Evolutionary conservation across 306 rosid species (phyloP).

Genomic region (Malus domestica): ASM211411v1 NC_041798.1:7835501-7836000

Average conservation of each 20-base stretch:
- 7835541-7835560: slow-evolving; percentile 33
- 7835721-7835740: slow-evolving; percentile 23
- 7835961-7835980: too few species aligned
- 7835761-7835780: slow-evolving; percentile 45
- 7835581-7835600: slow-evolving; percentile 31
- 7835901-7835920: slow-evolving; percentile 27
- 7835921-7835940: slow-evolving; percentile 4
- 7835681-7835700: not conserved
- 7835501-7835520: slow-evolving; percentile 45
- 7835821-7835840: slow-evolving; percentile 57
- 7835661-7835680: not conserved
- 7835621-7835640: not conserved
- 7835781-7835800: slow-evolving; percentile 40
- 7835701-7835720: not conserved
- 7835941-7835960: too few species aligned
- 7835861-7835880: slow-evolving; percentile 28
- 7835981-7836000: too few species aligned
- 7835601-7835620: not conserved
- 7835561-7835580: slow-evolving; percentile 47
- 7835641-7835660: not conserved
- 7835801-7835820: slow-evolving; percentile 46
- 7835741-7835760: slow-evolving; percentile 53
- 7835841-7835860: slow-evolving; percentile 46
- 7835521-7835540: slow-evolving; percentile 38
- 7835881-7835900: slow-evolving; percentile 17